A percentile compares a stretch with the other conserved stretches of the same genome.
Evolutionary conservation across 1,284 basidiomycete genomes (phyloP).

Genomic region (Ustilago nuda): DNA sequence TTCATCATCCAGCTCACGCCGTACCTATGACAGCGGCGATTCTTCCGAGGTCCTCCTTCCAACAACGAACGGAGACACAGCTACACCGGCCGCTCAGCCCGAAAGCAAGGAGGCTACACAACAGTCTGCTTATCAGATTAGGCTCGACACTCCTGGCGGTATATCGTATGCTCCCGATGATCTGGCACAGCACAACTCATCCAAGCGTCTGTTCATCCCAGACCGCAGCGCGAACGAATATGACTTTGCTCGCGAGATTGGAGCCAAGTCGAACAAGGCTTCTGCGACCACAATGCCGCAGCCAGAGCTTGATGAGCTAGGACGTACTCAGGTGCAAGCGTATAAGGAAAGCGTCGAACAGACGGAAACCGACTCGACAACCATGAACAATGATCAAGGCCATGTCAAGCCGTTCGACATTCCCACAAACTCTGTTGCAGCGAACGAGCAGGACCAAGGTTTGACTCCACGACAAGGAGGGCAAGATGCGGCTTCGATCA

Average conservation of each 20-base stretch:
- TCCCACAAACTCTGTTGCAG: background rate
- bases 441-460: slow-evolving; percentile 1
- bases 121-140: slow-evolving; percentile 48
- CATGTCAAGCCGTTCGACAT: slow-evolving; percentile 24
- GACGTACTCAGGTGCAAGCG: slow-evolving; percentile 38
- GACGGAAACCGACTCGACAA: background rate
- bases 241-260: slow-evolving; percentile 55
- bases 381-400: background rate
- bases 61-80: slow-evolving; percentile 30
- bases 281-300: background rate
- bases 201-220: slow-evolving; percentile 62
- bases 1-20: slow-evolving; percentile 15
- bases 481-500: slow-evolving; percentile 33
- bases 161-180: slow-evolving; percentile 63
- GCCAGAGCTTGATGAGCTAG: slow-evolving; percentile 21
- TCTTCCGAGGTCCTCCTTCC: slow-evolving; percentile 40
- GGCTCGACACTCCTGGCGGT: slow-evolving; percentile 65
- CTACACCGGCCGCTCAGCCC: slow-evolving; percentile 12
- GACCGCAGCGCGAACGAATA: slow-evolving; percentile 35
- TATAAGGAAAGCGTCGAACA: slow-evolving; percentile 40
- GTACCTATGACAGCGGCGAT: slow-evolving; percentile 20
- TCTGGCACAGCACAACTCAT: slow-evolving; percentile 57
- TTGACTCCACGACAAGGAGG: slow-evolving; percentile 7
- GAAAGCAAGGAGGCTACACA: slow-evolving; percentile 17
- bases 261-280: background rate